These are phyloP conservation scores for Hyparrhenia diplandra DNA, from an alignment of 176 grass and related monocot genomes.

Conservation along the genomic window DNA sequence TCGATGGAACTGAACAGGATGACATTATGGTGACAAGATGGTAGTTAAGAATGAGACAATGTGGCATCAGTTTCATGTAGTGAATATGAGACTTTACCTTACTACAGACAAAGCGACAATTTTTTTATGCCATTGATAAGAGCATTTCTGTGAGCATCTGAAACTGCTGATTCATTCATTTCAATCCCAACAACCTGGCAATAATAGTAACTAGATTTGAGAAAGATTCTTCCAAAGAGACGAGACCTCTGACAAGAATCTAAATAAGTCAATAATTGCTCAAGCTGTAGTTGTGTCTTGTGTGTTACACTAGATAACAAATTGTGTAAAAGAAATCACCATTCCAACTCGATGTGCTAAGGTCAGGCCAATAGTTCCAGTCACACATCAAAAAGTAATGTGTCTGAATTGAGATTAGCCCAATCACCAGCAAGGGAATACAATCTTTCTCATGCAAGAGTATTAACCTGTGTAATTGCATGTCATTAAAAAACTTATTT, in stretches of 20 bases:
- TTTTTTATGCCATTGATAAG: conserved; percentile 77
- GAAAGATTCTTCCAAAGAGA: conserved; percentile 22
- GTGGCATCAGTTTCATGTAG: background rate
- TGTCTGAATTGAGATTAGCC: conserved; percentile 86
- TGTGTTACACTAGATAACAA: conserved; percentile 26
- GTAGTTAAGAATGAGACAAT: background rate
- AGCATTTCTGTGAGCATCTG: conserved; percentile 88
- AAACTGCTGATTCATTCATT: conserved; percentile 95
- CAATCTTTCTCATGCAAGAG: conserved; percentile 86
- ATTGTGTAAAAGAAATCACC: conserved; percentile 38
- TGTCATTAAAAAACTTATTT: conserved; percentile 32
- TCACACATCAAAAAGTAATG: conserved; percentile 95
- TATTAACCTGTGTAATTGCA: conserved; percentile 77
- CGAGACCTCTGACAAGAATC: conserved; percentile 6
- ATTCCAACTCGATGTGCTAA: conserved; percentile 90
- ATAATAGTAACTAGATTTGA: conserved; percentile 16
- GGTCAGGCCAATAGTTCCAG: conserved; percentile 93
- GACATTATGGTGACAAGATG: background rate
- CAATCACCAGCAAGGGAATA: conserved; percentile 90
- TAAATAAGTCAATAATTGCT: background rate
- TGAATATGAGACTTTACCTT: conserved; percentile 55
- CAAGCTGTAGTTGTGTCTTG: background rate
- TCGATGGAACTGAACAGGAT: background rate
- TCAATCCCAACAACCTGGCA: conserved; percentile 94
- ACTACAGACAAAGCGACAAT: conserved; percentile 76